phyloP scores from a whole-genome alignment of 139 green algal species.

The Pleodorina starrii region DNA sequence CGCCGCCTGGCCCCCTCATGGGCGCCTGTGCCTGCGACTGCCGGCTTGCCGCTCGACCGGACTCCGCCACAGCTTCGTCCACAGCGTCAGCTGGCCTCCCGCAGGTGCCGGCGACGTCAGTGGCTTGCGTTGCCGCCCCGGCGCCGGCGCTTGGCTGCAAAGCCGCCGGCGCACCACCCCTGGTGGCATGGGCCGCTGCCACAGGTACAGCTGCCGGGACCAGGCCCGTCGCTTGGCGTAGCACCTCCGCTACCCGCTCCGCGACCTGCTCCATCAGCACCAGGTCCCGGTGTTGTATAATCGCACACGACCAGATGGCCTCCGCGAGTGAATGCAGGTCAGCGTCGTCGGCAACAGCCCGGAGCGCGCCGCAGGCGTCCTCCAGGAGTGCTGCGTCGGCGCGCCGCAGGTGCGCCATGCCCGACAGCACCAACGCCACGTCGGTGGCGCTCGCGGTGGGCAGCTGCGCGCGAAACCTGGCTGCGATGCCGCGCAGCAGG shows the following conservation, averaged over 20 bases:
- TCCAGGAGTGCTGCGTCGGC: background rate
- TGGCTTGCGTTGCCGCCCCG: too few species aligned
- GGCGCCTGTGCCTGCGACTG: too few species aligned
- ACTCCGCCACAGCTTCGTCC: too few species aligned
- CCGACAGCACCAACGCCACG: conserved; percentile 1
- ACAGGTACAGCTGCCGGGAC: background rate
- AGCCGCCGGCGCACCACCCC: too few species aligned
- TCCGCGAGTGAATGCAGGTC: conserved; percentile 12
- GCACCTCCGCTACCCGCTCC: conserved; percentile 14
- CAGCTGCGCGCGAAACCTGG: conserved; percentile 1
- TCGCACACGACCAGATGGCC: conserved; percentile 4
- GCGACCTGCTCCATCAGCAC: conserved; percentile 2
- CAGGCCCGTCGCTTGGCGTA: background rate
- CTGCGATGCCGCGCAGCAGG: conserved; percentile 12
- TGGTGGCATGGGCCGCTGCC: background rate
- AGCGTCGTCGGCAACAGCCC: background rate
- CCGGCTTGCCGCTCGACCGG: too few species aligned
- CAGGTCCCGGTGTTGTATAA: conserved; percentile 19
- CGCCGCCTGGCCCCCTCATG: too few species aligned
- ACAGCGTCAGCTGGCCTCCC: too few species aligned
- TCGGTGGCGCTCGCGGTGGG: background rate
- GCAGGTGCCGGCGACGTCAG: too few species aligned
- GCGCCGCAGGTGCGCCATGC: conserved; percentile 27
- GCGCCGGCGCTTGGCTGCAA: too few species aligned
- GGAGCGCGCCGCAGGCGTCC: background rate